These are phyloP conservation scores for Aspergillus neotritici DNA, from an alignment of 2,329 filamentous ascomycete genomes.

Conservation along the genomic window DNA sequence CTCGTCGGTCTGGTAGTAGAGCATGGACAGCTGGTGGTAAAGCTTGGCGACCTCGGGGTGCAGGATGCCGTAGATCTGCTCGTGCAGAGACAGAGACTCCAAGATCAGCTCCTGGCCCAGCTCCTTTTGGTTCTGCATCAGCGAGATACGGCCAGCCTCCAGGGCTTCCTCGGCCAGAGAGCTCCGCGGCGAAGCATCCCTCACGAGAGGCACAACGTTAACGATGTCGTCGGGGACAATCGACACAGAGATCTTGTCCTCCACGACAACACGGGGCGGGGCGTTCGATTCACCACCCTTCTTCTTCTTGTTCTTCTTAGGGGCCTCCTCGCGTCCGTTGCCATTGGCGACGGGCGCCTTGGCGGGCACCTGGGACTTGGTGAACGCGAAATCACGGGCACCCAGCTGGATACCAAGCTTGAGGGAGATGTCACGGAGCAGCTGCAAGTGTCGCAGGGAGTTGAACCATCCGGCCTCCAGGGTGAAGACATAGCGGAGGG, in stretches of 20 bases:
- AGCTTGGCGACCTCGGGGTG: slow-evolving; percentile 94
- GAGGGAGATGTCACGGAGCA: slow-evolving; percentile 81
- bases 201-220: slow-evolving; percentile 89
- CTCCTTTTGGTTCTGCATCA: slow-evolving; percentile 90
- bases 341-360: slow-evolving; percentile 35
- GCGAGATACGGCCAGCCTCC: slow-evolving; percentile 92
- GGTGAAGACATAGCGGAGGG: slow-evolving; percentile 69
- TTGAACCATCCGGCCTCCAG: slow-evolving; percentile 64
- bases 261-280: slow-evolving; percentile 39
- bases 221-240: slow-evolving; percentile 82
- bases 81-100: slow-evolving; percentile 92
- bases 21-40: slow-evolving; percentile 90
- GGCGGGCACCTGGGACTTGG: slow-evolving; percentile 36
- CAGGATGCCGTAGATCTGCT: slow-evolving; percentile 97
- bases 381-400: slow-evolving; percentile 70
- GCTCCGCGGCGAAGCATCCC: slow-evolving; percentile 88
- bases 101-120: slow-evolving; percentile 90
- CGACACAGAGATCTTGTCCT: slow-evolving; percentile 49
- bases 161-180: slow-evolving; percentile 89
- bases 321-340: slow-evolving; percentile 34
- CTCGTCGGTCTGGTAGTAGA: slow-evolving; percentile 97
- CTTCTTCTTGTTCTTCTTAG: slow-evolving; percentile 57
- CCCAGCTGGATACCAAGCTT: slow-evolving; percentile 87
- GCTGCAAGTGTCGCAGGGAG: slow-evolving; percentile 66
- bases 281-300: slow-evolving; percentile 49